Conservation (phyloP, 2,329 filamentous ascomycete species). For the Helminthosporium solani region DNA sequence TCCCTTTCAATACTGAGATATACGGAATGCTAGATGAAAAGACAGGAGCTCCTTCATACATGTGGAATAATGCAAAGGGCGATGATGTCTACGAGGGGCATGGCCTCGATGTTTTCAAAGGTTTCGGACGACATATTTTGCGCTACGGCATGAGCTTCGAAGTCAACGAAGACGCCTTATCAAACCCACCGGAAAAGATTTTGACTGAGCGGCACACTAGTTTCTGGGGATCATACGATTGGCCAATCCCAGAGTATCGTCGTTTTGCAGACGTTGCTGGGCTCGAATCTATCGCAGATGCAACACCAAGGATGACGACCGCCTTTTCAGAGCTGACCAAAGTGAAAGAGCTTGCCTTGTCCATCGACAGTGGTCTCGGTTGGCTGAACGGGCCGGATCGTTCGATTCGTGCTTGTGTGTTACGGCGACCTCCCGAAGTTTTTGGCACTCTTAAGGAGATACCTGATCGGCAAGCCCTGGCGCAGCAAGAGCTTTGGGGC, state of each 20-base stretch:
- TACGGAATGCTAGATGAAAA: constrained; percentile 53
- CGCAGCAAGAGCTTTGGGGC: constrained; percentile 41
- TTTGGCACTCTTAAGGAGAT: constrained; percentile 47
- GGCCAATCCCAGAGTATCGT: constrained; percentile 61
- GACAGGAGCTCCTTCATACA: constrained; percentile 29
- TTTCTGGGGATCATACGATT: constrained; percentile 66
- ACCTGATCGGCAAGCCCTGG: constrained; percentile 42
- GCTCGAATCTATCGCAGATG: constrained; percentile 64
- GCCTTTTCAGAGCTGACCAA: constrained; percentile 59
- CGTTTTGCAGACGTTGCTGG: constrained; percentile 61
- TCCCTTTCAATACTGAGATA: constrained; percentile 65
- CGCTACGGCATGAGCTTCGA: constrained; percentile 69
- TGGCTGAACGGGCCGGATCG: constrained; percentile 65
- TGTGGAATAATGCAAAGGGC: constrained; percentile 47
- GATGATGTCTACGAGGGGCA: constrained; percentile 55
- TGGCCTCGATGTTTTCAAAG: constrained; percentile 62
- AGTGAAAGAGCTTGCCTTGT: constrained; percentile 65
- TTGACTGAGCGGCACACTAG: constrained; percentile 56
- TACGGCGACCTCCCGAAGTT: constrained; percentile 46
- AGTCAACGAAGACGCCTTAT: constrained; percentile 56
- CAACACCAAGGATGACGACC: constrained; percentile 60
- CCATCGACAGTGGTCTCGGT: constrained; percentile 66
- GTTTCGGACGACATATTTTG: constrained; percentile 61
- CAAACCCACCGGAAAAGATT: constrained; percentile 57
- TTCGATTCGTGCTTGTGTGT: constrained; percentile 50